Evolutionary conservation across 208 protist species (phyloP), one percentile per base, ranked within the genome.

Genomic region (Leptomonas pyrrhocoris): DNA sequence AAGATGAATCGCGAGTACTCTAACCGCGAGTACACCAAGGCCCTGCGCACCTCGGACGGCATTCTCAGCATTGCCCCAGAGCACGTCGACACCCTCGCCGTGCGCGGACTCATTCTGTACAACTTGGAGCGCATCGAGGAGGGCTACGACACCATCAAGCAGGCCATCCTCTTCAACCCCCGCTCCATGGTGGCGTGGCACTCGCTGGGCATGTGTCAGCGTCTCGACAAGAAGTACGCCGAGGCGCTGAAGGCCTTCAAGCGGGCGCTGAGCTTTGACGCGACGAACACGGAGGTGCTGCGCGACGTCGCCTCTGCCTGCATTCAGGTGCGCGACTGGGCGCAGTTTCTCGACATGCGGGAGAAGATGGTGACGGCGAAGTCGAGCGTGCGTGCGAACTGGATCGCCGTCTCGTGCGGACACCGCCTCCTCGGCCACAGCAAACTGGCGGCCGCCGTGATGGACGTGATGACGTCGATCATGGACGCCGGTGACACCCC

Each of bases 241-340:
- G 90, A 97, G 65, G 94, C 96, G 11, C 81, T 98, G 28, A 98
- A 98, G 70, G 97, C 91, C 68, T 98, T 98, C 83, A 89, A 93
- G 57, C 80, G 85, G 12, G 92, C 93, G 8, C 70, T 93, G 27
- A 57, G 77, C 50, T 80, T 79, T 5, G 92, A 96, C 57, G 63
- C 81, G 25, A 80, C 82, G 21, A 98, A 98, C 83, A 13, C 76
- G 40, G 88, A 95, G 70, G 91, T 98, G 61, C 69, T 98, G 49
- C 78, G 94, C 34, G 97, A 99, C 69, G 62, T 98, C 15, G 83
- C 87, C 40, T 71, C 87, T 12, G 74, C 91, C n/a, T 94, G 95
- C 76, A 84, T 98, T 36, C 97, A 99, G 69, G 57, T 93, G 50
- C 87, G 96, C 25, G 96, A 99, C 68, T 94, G 93, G 75, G 83